Base-by-base conservation (phyloP, 805 yeast species). In the Cyberlindnera xishuangbannaensis region DNA sequence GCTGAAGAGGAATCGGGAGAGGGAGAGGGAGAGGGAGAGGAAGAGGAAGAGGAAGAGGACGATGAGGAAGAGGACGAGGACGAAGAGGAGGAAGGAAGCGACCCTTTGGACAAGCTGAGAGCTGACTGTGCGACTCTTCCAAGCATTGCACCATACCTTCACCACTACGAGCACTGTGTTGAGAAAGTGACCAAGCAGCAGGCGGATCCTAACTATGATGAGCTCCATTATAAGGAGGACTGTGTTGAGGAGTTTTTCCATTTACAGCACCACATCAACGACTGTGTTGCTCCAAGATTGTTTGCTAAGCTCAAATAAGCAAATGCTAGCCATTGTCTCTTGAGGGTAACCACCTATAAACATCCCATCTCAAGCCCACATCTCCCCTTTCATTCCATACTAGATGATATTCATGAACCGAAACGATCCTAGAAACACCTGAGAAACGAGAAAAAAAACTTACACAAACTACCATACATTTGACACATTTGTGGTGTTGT, bases 181-280 rank as follows among this genome's bases (percentile, higher is more conserved):
- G 97, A 83, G 65, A 85, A 97, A 71, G 97, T 90, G 46, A 78
- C 92, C 46, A 76, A 79, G 61, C 95, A 78, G 51, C 73, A 70
- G 69, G 85, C 87, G 67, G 88, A 84, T 56, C 82, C 74, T 48
- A 95, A 69, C 50, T 88, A 90, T 60, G 95, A 65, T 18, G 79
- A 82, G 39, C 74, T 73, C 53, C 78, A 70, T 9, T 71, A 85
- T 72, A 90, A 90, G 67, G 98, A 90, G 71, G 97, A 90, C 67
- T 90, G 98, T 73, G 82, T 90, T 43, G 97, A 90, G 67, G 98
- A 90, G 67, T 90, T 83, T 64, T 90, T 90, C 86, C 97, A 92
- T 67, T 72, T 88, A 61, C 86, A 86, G 63, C 97, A 90, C 65
- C 85, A 94, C 69, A 51, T 88, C 53, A 86, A 85, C 65, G 92